A percentile compares a stretch with the other conserved stretches of the same genome.
Evolutionary conservation across 2,329 filamentous ascomycete genomes (phyloP).

Genomic region (Cordyceps fumosorosea): DNA sequence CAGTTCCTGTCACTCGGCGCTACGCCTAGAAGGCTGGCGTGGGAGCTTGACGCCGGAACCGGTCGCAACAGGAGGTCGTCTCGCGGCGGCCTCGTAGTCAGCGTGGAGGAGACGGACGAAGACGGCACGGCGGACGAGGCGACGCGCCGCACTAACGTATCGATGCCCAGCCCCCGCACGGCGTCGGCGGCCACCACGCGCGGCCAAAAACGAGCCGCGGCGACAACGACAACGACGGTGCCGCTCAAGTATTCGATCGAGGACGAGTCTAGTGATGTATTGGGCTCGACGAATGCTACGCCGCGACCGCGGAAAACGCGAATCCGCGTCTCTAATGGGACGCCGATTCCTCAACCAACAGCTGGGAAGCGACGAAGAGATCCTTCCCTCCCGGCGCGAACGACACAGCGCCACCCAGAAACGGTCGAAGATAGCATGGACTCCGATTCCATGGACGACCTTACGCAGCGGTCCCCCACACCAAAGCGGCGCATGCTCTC

Average conservation of each 20-base stretch:
- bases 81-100: slow-evolving; percentile 46
- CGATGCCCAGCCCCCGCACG: slow-evolving; percentile 34
- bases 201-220: slow-evolving; percentile 33
- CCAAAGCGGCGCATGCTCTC: slow-evolving; percentile 14
- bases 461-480: slow-evolving; percentile 2
- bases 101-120: slow-evolving; percentile 48
- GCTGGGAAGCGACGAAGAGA: slow-evolving; percentile 35
- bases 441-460: slow-evolving; percentile 7
- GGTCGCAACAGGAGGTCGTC: slow-evolving; percentile 33
- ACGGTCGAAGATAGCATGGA: slow-evolving; percentile 19
- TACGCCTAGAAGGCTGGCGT: slow-evolving; percentile 51
- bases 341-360: slow-evolving; percentile 37
- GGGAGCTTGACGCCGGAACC: slow-evolving; percentile 45
- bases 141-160: slow-evolving; percentile 37
- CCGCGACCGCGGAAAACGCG: slow-evolving; percentile 40
- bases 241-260: slow-evolving; percentile 40
- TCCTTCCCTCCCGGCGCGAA: slow-evolving; percentile 37
- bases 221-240: slow-evolving; percentile 42
- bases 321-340: slow-evolving; percentile 45
- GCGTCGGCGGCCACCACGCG: not conserved
- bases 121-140: slow-evolving; percentile 25
- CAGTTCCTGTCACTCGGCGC: slow-evolving; percentile 30
- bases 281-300: slow-evolving; percentile 23
- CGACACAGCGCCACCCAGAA: slow-evolving; percentile 29
- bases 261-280: slow-evolving; percentile 29